These are phyloP conservation scores for Sindora glabra DNA, from an alignment of 306 rosid species.

Conservation along the genomic window DNA sequence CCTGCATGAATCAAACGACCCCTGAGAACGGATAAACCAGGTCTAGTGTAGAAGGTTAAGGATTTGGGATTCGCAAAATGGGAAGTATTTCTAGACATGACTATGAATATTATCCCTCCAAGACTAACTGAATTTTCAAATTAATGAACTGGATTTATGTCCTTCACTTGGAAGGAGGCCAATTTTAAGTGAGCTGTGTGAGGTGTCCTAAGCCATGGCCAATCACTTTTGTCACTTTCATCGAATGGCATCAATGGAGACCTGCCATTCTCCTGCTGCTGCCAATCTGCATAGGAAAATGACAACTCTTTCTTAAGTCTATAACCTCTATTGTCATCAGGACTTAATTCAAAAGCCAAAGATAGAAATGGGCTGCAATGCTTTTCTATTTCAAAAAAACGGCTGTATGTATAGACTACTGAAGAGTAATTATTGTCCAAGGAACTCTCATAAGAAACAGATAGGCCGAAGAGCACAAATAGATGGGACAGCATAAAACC, in stretches of 20 bases:
- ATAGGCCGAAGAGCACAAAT: neutral
- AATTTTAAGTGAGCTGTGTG: neutral
- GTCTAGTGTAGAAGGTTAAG: no score
- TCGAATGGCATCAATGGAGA: conserved; percentile 8
- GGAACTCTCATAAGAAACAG: neutral
- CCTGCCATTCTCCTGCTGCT: neutral
- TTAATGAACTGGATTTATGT: neutral
- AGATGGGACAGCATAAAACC: neutral
- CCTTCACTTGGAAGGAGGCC: conserved; percentile 2
- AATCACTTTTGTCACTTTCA: conserved; percentile 5
- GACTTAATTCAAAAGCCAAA: neutral
- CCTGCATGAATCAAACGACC: no score
- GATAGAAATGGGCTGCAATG: neutral
- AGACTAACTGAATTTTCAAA: neutral
- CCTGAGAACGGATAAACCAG: no score
- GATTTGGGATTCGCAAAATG: neutral
- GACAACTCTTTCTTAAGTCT: neutral
- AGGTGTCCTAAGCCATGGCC: neutral
- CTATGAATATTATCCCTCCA: conserved; percentile 4
- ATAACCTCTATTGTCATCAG: neutral
- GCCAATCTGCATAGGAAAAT: conserved; percentile 9
- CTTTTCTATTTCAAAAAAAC: neutral
- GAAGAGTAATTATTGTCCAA: neutral
- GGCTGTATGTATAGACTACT: neutral
- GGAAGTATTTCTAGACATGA: neutral